A percentile compares a stretch with the other conserved stretches of the same genome.
Conservation (phyloP, 2,329 filamentous ascomycete species). For the Sporothrix inflata region DNA sequence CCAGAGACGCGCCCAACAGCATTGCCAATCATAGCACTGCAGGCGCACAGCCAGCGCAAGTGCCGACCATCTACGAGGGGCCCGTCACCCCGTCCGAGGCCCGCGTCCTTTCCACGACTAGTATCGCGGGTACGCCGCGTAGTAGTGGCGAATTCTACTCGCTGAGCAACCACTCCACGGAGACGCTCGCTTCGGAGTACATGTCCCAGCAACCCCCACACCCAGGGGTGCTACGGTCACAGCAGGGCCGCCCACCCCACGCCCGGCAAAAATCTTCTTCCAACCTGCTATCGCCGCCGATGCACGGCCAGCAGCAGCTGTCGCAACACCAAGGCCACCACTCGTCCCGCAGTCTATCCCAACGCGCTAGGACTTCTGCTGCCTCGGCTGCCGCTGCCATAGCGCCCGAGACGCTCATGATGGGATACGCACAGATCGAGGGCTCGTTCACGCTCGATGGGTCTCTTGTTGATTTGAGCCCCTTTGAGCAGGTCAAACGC, state of each 20-base stretch:
- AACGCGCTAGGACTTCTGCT: conserved; percentile 33
- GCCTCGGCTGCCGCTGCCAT: conserved; percentile 22
- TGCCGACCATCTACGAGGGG: conserved; percentile 57
- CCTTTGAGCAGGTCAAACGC: conserved; percentile 94
- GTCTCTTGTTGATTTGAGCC: conserved; percentile 83
- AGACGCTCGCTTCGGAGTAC: conserved; percentile 91
- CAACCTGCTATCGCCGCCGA: conserved; percentile 28
- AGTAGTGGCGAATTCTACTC: conserved; percentile 96
- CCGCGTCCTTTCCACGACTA: conserved; percentile 76
- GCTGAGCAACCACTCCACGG: conserved; percentile 90
- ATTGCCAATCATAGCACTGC: neutral
- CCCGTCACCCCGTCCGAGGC: conserved; percentile 53
- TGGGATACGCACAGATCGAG: conserved; percentile 95
- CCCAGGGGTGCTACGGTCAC: conserved; percentile 51
- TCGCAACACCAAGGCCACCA: conserved; percentile 32
- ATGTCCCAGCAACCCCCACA: conserved; percentile 55
- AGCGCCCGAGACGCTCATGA: conserved; percentile 82
- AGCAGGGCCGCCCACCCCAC: conserved; percentile 45
- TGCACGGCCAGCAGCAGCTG: conserved; percentile 22
- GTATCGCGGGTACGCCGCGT: conserved; percentile 76
- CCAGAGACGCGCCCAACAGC: conserved; percentile 42
- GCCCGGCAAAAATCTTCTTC: conserved; percentile 49
- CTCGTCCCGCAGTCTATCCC: conserved; percentile 48
- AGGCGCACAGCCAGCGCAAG: conserved; percentile 32
- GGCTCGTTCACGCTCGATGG: conserved; percentile 92